Evolutionary conservation across 345 rosid species (phyloP).

Genomic region (Linum trigynum): DNA sequence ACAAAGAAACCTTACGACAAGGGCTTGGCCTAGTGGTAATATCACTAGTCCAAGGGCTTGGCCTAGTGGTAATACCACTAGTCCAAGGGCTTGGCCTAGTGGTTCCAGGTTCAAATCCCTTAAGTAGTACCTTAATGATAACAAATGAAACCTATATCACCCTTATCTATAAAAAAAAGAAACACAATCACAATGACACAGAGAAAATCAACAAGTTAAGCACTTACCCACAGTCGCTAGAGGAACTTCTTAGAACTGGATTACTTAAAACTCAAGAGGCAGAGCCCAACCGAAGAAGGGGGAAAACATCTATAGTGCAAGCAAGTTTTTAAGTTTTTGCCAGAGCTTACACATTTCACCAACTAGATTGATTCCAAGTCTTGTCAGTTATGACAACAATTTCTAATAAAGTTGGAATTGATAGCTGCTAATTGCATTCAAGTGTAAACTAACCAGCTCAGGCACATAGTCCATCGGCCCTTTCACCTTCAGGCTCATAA

Average conservation of each 20-base stretch:
- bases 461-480: constrained; percentile 79
- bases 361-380: background rate
- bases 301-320: background rate
- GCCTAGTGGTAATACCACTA: too few relatives aligned
- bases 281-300: background rate
- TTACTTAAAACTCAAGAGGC: background rate
- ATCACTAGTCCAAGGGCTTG: too few relatives aligned
- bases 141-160: too few relatives aligned
- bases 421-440: too few relatives aligned
- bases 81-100: too few relatives aligned
- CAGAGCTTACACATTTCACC: background rate
- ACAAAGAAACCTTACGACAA: background rate
- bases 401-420: background rate
- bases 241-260: background rate
- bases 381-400: background rate
- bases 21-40: too few relatives aligned
- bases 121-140: too few relatives aligned
- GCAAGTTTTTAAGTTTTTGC: background rate
- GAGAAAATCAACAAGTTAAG: background rate
- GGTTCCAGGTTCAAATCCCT: too few relatives aligned
- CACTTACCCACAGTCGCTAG: background rate
- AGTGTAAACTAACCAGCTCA: constrained; percentile 64
- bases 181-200: background rate
- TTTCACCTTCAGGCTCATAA: constrained; percentile 89
- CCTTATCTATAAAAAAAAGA: too few relatives aligned